Conservation (phyloP, 768 basidiomycete species). For the Kwoniella sp. region DNA sequence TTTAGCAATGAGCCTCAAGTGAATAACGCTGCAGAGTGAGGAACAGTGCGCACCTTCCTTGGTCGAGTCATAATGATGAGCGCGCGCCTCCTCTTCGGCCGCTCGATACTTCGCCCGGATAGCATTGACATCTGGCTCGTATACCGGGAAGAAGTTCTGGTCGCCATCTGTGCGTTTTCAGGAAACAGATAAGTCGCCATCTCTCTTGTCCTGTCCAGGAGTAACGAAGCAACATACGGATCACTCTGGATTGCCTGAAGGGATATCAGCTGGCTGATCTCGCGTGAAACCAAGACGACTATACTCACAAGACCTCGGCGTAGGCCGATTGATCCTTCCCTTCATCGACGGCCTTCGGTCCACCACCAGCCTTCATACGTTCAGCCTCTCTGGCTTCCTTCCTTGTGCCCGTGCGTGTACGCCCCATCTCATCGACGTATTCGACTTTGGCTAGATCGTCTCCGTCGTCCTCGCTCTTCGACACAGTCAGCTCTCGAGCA, state of each 20-base stretch:
- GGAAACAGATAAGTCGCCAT: neutral
- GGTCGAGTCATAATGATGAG: conserved; percentile 81
- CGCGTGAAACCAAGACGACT: too few relatives aligned
- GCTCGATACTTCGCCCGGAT: conserved; percentile 53
- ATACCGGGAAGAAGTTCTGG: conserved; percentile 78
- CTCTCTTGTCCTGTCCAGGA: neutral
- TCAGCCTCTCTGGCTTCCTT: conserved; percentile 40
- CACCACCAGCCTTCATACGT: neutral
- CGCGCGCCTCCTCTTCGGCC: conserved; percentile 63
- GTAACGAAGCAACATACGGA: conserved; percentile 26
- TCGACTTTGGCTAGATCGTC: conserved; percentile 35
- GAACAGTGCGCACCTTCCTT: conserved; percentile 55
- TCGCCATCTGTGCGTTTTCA: conserved; percentile 57
- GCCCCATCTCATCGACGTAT: conserved; percentile 48
- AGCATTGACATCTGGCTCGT: conserved; percentile 71
- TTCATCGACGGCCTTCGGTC: neutral
- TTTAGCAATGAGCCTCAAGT: neutral
- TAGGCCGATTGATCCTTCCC: conserved; percentile 28
- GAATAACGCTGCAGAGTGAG: neutral
- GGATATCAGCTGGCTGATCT: neutral
- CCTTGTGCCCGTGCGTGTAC: conserved; percentile 42
- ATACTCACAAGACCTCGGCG: conserved; percentile 47
- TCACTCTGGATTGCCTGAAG: conserved; percentile 44
- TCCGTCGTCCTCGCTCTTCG: conserved; percentile 14
- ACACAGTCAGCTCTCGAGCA: neutral